Evolutionary conservation across 2,329 filamentous ascomycete species (phyloP), one percentile per base, ranked within the genome.

Genomic region (Epichloe brachyelytri): DNA sequence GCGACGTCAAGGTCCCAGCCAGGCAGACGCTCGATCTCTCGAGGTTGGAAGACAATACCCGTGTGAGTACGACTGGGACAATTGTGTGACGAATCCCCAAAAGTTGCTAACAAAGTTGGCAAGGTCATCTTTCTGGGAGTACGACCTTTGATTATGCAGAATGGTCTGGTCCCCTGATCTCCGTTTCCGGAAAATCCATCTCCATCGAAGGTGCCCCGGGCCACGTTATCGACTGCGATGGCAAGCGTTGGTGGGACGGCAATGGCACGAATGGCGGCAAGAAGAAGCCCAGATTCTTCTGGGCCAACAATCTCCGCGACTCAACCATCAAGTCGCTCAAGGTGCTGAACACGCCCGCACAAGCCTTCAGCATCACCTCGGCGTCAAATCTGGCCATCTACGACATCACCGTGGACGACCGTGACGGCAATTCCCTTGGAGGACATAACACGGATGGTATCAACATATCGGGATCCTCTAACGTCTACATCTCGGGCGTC

Each of bases 271-370:
- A 79, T 59, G 78, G 79, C 30, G 80, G 80, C 61, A 74, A 74
- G 65, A 77, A 64, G 22, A 84, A 85, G 73, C 81, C 81, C 56
- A 78, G 82, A 69, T 70, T 79, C 68, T 78, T 79, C 67, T 70
- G 66, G 37, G 75, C 74, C 43, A 68, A 72, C 55, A 63, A 61
- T 5, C 56, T 71, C 33, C 63, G 38, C n/a, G 4, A 51, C 44
- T 51, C 50, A 3, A 30, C 2, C 1, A 51, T 51, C 19, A 33
- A n/a, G 12, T 43, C 33, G 3, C 39, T 51, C 10, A 43, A 39
- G 14, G 15, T 51, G 5, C 15, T 39, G n/a, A 39, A 51, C 45
- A 51, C 44, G 6, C 50, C 50, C 5, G 39, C 5, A 3, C 30
- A 48, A 3, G 50, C 39, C 3, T 30, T 51, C 20, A 20, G 26